Evolutionary conservation across 2,329 filamentous ascomycete genomes (phyloP), one percentile per base, ranked within the genome.

Genomic region (Cladosporium austrohemisphaericum): DNA sequence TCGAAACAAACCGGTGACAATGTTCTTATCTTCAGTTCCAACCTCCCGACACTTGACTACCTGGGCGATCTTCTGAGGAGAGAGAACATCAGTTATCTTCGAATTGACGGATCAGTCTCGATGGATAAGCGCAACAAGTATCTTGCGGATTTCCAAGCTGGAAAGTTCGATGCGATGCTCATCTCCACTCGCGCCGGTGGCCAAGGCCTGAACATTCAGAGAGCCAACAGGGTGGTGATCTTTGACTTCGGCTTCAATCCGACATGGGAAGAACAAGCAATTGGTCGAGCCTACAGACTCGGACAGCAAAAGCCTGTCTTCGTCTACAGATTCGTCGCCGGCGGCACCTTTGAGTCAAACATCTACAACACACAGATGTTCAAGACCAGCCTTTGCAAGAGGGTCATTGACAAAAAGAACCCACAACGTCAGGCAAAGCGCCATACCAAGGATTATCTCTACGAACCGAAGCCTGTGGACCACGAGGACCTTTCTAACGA

Each of bases 161-260:
- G 82, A 19, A 50, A 65, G 2, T 57, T 55, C 18, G 60, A 72
- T 14, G 74, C 94, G 1, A 88, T 88, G 61, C 71, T 96, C 2
- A 89, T 95, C 50, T 95, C 89, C 0, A 95, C 89, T 1, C 82
- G 69, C 52, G 88, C 91, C 7, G 91, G 90, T 18, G 88, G 89
- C 0, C 71, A 90, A 1, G 91, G 91, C 0, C 73, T 95, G 41
- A 96, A 96, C 56, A 85, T 96, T 10, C 80, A 81, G 32, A 84
- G 85, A 1, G 91, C 91, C 1, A 95, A 90, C 63, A 81, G 91
- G 16, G 87, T 95, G 1, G 78, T 96, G 16, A 85, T 96, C 16
- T 86, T 94, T 49, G 91, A 96, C 64, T 88, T 86, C 61, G 76
- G 77, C 53, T 95, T 84, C 70, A 93, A 91, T 55, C 91, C 91